These are phyloP conservation scores for Ganoderma sp. DNA, from an alignment of 1,284 basidiomycete species.

Conservation along the genomic window DNA sequence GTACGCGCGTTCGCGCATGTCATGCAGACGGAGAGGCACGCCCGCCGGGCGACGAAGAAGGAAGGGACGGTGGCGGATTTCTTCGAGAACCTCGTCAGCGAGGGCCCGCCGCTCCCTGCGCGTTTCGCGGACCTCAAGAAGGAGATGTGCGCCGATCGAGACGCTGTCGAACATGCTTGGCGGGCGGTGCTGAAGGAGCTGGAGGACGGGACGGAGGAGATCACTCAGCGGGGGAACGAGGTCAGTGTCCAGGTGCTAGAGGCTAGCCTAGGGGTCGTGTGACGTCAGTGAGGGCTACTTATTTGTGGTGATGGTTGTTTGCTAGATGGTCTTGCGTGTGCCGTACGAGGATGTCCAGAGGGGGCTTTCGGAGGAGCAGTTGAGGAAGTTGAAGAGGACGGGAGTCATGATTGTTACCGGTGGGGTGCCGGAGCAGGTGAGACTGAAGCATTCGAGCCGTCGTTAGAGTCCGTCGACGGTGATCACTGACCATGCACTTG, in stretches of 20 bases:
- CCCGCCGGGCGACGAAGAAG: slow-evolving; percentile 20
- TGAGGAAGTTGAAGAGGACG: slow-evolving; percentile 54
- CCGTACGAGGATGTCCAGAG: slow-evolving; percentile 54
- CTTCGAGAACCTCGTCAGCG: slow-evolving; percentile 60
- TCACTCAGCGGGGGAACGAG: slow-evolving; percentile 42
- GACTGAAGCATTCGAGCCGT: background rate
- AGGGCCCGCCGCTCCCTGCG: slow-evolving; percentile 52
- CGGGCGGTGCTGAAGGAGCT: slow-evolving; percentile 59
- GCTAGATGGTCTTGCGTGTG: slow-evolving; percentile 64
- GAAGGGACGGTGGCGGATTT: slow-evolving; percentile 55
- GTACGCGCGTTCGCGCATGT: slow-evolving; percentile 12
- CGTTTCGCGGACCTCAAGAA: slow-evolving; percentile 69
- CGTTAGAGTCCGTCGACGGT: background rate
- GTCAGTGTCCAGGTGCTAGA: slow-evolving; percentile 19
- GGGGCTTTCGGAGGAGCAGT: slow-evolving; percentile 49
- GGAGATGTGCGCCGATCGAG: slow-evolving; percentile 52
- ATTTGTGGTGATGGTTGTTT: background rate
- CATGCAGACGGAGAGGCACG: slow-evolving; percentile 2
- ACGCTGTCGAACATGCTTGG: slow-evolving; percentile 57
- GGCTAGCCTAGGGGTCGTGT: slow-evolving; percentile 1
- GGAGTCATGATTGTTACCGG: slow-evolving; percentile 69
- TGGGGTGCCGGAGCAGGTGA: slow-evolving; percentile 59
- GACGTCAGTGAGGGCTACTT: background rate
- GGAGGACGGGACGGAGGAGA: slow-evolving; percentile 50
- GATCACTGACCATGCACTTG: slow-evolving; percentile 14